Conservation (phyloP, 805 yeast species). For the Ogataea minuta region DNA sequence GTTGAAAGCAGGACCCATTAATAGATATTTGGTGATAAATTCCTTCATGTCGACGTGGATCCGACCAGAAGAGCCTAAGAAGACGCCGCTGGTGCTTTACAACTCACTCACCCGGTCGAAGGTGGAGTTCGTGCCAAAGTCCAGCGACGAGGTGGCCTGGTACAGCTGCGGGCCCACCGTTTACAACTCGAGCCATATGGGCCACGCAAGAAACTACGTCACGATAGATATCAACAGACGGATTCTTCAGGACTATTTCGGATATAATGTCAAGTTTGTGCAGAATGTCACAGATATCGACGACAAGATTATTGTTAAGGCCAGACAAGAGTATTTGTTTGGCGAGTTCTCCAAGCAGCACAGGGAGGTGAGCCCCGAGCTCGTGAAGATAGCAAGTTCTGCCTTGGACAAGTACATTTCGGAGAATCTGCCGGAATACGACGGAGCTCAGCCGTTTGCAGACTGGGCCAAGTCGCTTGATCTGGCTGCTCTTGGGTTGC, state of each 20-base stretch:
- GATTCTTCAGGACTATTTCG: slow-evolving; percentile 84
- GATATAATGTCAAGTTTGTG: slow-evolving; percentile 81
- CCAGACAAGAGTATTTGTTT: slow-evolving; percentile 83
- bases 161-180: slow-evolving; percentile 99
- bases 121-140: slow-evolving; percentile 70
- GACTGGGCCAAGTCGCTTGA: slow-evolving; percentile 54
- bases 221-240: slow-evolving; percentile 92
- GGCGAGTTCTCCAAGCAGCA: slow-evolving; percentile 47
- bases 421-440: slow-evolving; percentile 52
- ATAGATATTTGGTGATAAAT: slow-evolving; percentile 1
- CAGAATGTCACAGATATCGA: slow-evolving; percentile 99
- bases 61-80: slow-evolving; percentile 23
- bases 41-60: slow-evolving; percentile 29
- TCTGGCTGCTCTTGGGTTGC: slow-evolving; percentile 45
- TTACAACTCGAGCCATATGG: slow-evolving; percentile 95
- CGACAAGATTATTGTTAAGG: slow-evolving; percentile 93
- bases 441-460: slow-evolving; percentile 38
- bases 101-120: slow-evolving; percentile 83
- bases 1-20: no score
- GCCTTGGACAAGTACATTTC: slow-evolving; percentile 50
- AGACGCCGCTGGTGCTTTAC: slow-evolving; percentile 59
- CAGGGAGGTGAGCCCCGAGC: slow-evolving; percentile 35
- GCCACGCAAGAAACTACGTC: slow-evolving; percentile 97
- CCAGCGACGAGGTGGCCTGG: slow-evolving; percentile 75
- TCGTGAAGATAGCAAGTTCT: slow-evolving; percentile 31